Base-by-base conservation (phyloP, 257 asterid species). In the Cinchona pubescens region DNA sequence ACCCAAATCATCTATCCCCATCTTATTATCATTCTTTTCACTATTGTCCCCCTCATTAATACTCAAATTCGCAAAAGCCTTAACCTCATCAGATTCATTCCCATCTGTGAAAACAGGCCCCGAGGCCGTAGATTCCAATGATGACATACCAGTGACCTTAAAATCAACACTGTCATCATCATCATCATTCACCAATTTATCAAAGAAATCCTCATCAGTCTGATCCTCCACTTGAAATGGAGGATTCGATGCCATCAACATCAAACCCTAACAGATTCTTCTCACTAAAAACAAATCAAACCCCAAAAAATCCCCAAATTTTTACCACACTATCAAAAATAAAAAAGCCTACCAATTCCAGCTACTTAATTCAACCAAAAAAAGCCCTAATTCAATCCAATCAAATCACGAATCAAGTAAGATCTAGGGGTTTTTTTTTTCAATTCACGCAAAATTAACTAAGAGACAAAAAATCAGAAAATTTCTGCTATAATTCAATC, bases 221-320 rank as follows among this genome's bases (percentile, higher is more conserved):
- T 85, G 90, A 91, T 95, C 99, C 97, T 95, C 99, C 94, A 91
- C 85, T 88, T 76, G 71, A 74, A 88, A 89, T 86, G 96, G 99
- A 92, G 96, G 99, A 90, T 84, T 85, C 62, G 95, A 88, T 74
- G 98, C 97, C 98, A 94, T 94, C 62, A 72, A 82, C 83, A n/a
- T 73, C 86, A 84, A 82, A 83, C 81, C 84, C 82, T 73, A 72
- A 61, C 25, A 43, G 43, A 68, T 56, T 34, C 74, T 79, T 46
- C 71, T 6, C 42, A 29, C n/a, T 30, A 74, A 74, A 27, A 49
- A 68, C 61, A 19, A 37, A 37, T 40, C 3, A 14, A 82, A n/a
- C n/a, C n/a, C n/a, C 64, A 76, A 55, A 27, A 76, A 78, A 73
- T 72, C 73, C 62, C 79, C 34, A 66, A 79, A 68, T 46, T 58